phyloP scores from a whole-genome alignment of 768 basidiomycete genomes.

The Boletus rubescentipes region DNA sequence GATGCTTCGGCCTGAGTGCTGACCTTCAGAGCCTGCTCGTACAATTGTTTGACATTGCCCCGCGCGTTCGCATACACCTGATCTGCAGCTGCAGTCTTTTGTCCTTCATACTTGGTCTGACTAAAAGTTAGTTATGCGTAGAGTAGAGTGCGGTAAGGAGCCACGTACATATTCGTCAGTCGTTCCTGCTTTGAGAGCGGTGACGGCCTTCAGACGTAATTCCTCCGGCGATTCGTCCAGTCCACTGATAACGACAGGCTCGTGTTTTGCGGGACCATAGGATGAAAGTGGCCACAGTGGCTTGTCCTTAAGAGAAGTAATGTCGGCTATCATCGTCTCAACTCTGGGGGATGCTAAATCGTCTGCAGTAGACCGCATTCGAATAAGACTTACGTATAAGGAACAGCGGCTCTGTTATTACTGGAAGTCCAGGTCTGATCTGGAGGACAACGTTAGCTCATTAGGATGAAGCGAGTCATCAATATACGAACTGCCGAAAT shows the following conservation, averaged over 20 bases:
- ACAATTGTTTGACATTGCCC: slow-evolving; percentile 47
- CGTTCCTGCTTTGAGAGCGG: slow-evolving; percentile 54
- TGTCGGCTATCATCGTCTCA: slow-evolving; percentile 62
- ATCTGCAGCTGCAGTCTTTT: slow-evolving; percentile 53
- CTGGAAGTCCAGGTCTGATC: slow-evolving; percentile 43
- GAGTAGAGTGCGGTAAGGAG: not conserved
- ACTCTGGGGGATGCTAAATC: slow-evolving; percentile 37
- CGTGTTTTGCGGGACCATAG: slow-evolving; percentile 75
- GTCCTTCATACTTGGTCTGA: slow-evolving; percentile 59
- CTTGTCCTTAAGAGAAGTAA: slow-evolving; percentile 59
- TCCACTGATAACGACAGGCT: slow-evolving; percentile 61
- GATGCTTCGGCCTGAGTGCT: slow-evolving; percentile 28
- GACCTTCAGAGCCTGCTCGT: slow-evolving; percentile 51
- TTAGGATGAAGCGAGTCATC: slow-evolving; percentile 6
- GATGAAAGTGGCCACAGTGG: slow-evolving; percentile 79
- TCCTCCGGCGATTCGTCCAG: slow-evolving; percentile 81
- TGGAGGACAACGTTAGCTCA: slow-evolving; percentile 18
- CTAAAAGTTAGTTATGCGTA: not conserved
- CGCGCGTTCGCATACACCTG: slow-evolving; percentile 48
- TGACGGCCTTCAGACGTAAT: slow-evolving; percentile 61
- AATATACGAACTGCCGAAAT: slow-evolving; percentile 53
- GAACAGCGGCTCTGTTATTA: slow-evolving; percentile 26
- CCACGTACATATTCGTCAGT: slow-evolving; percentile 65
- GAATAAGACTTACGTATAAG: slow-evolving; percentile 39
- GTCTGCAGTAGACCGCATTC: not conserved